Base-by-base conservation (phyloP, 148 eudicot genomes). In the Chenopodium album region DNA sequence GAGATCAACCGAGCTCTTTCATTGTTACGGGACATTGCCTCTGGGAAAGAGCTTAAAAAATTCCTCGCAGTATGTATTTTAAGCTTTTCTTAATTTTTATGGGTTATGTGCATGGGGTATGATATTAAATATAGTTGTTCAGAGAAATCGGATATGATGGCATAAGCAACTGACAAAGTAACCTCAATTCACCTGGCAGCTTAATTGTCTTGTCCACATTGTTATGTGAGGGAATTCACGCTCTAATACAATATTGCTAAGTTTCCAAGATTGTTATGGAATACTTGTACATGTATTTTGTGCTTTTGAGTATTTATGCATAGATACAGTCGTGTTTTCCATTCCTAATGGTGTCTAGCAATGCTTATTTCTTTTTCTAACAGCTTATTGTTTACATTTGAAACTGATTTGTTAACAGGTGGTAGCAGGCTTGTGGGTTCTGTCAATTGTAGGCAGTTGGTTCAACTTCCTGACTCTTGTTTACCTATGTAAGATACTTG, bases 41-140 rank as follows among this genome's bases (percentile, higher is more conserved):
- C 94, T 77, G 98, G 99, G 84, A 94, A 83, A 83, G 97, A 96
- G 69, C 82, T 94, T 74, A 96, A 91, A 91, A 92, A 89, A 73
- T 94, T 96, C 85, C 91, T 94, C 63, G 87, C 79, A 17, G 97
- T 96, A 92, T 87, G 95, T 88, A 29, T 69, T n/a, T 67, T 60
- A 23, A 44, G 28, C 23, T 37, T 72, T n/a, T 63, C n/a, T 75
- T 67, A 20, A 44, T 37, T 73, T 4, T 19, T 2, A 4, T 59
- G 19, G 16, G 44, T 41, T 14, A 59, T 75, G 60, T 46, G 34
- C 20, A 62, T 72, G 56, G 7, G 28, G 0, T 47, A 46, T 23
- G 28, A n/a, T 22, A 52, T 19, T 22, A 6, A 37, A 47, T 68
- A 26, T 19, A 70, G 73, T n/a, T 13, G 8, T 37, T 19, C 47